These are phyloP conservation scores for Bipolaris cookei DNA, from an alignment of 2,329 filamentous ascomycete genomes.

Conservation along the genomic window DNA sequence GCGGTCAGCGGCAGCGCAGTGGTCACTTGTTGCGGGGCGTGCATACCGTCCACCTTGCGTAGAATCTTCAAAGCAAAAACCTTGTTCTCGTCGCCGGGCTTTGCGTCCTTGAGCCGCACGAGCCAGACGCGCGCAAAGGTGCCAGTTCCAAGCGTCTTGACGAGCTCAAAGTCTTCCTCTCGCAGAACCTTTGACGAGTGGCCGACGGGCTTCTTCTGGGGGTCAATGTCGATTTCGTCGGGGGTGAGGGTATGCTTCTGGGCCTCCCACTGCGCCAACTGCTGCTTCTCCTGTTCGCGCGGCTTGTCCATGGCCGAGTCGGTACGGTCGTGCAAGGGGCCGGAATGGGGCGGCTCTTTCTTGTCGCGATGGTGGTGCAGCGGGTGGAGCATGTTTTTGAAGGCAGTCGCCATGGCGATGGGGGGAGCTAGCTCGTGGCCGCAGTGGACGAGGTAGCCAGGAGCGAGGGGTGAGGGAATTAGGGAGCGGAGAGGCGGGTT, in stretches of 20 bases:
- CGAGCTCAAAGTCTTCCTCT: slow-evolving; percentile 70
- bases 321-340: slow-evolving; percentile 40
- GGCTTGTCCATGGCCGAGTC: slow-evolving; percentile 47
- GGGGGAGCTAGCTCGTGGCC: slow-evolving; percentile 16
- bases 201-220: slow-evolving; percentile 54
- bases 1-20: slow-evolving; percentile 27
- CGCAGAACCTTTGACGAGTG: slow-evolving; percentile 56
- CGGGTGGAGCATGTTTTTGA: slow-evolving; percentile 48
- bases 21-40: background rate
- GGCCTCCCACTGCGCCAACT: slow-evolving; percentile 56
- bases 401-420: slow-evolving; percentile 45
- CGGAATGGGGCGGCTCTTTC: slow-evolving; percentile 31
- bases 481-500: slow-evolving; percentile 14
- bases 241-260: slow-evolving; percentile 53
- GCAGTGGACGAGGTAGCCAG: slow-evolving; percentile 2
- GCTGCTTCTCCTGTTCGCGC: slow-evolving; percentile 57
- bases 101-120: slow-evolving; percentile 66
- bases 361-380: slow-evolving; percentile 40
- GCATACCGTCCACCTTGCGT: slow-evolving; percentile 62
- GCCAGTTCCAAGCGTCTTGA: slow-evolving; percentile 79
- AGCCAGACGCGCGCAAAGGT: slow-evolving; percentile 85
- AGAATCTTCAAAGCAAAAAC: slow-evolving; percentile 86
- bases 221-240: slow-evolving; percentile 52
- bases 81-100: slow-evolving; percentile 62
- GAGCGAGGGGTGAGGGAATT: slow-evolving; percentile 11